phyloP scores from a whole-genome alignment of 129 eudicot genomes.

The Lonicera japonica region DNA sequence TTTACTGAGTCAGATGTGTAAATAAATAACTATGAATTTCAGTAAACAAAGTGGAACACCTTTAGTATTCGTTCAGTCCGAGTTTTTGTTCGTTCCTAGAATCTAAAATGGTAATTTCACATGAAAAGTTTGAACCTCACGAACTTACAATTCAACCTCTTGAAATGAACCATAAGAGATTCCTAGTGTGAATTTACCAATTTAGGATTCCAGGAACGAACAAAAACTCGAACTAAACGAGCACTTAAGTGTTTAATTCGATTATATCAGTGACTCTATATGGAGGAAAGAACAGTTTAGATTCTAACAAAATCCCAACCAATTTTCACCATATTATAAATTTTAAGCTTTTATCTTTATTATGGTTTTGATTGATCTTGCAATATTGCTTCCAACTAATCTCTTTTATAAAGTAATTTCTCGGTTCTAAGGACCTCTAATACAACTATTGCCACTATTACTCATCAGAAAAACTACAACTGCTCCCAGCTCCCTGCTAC shows the following conservation, averaged over 20 bases:
- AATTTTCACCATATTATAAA: neutral
- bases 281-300: neutral
- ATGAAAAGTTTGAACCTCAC: no score
- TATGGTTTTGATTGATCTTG: no score
- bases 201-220: no score
- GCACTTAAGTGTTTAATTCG: neutral
- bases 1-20: neutral
- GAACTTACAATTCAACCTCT: no score
- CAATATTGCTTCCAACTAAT: neutral
- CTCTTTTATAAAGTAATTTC: neutral
- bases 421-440: neutral
- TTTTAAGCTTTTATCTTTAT: neutral
- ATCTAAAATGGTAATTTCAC: no score
- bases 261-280: no score
- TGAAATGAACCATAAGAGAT: no score
- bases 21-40: neutral
- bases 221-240: no score
- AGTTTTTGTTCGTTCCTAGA: no score
- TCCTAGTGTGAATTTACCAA: no score
- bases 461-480: neutral
- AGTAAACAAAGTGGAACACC: neutral
- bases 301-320: neutral
- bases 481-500: no score
- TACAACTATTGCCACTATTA: neutral
- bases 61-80: no score